phyloP scores from a whole-genome alignment of 2,329 filamentous ascomycete genomes.

The Alternaria sp. region DNA sequence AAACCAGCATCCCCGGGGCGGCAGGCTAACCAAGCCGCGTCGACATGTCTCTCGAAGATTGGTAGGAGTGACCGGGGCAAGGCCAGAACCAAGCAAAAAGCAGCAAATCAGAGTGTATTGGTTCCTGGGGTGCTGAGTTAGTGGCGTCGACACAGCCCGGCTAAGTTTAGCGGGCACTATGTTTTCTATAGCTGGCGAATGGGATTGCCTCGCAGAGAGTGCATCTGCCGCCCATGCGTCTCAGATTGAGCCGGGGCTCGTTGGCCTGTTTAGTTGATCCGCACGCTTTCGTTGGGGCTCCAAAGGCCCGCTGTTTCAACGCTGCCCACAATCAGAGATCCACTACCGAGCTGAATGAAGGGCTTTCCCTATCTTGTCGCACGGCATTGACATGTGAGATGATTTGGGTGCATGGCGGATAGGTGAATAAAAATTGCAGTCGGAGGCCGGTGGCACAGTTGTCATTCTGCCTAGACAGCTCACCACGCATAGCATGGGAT shows the following conservation, averaged over 20 bases:
- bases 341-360: slow-evolving; percentile 22
- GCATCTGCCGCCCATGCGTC: slow-evolving; percentile 35
- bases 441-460: slow-evolving; percentile 9
- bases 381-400: slow-evolving; percentile 28
- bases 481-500: slow-evolving; percentile 2
- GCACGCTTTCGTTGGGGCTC: slow-evolving; percentile 21
- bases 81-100: slow-evolving; percentile 28
- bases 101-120: slow-evolving; percentile 29
- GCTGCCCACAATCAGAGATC: slow-evolving; percentile 15
- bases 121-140: slow-evolving; percentile 10
- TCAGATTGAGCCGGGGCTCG: slow-evolving; percentile 32
- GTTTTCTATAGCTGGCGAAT: slow-evolving; percentile 31
- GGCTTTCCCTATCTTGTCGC: slow-evolving; percentile 8
- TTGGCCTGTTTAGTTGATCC: slow-evolving; percentile 25
- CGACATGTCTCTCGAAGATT: slow-evolving; percentile 40
- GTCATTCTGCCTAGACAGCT: slow-evolving; percentile 3
- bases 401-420: slow-evolving; percentile 14
- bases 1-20: slow-evolving; percentile 30
- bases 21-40: slow-evolving; percentile 31
- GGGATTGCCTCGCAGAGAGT: slow-evolving; percentile 12
- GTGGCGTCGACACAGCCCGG: slow-evolving; percentile 19
- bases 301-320: slow-evolving; percentile 34
- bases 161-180: slow-evolving; percentile 27
- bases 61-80: slow-evolving; percentile 32
- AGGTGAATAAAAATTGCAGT: background rate